Percentiles rank a stretch among this genome's conserved stretches.
Evolutionary conservation across 2,329 filamentous ascomycete species (phyloP).

Genomic region (Sphaceloma murrayae): DNA sequence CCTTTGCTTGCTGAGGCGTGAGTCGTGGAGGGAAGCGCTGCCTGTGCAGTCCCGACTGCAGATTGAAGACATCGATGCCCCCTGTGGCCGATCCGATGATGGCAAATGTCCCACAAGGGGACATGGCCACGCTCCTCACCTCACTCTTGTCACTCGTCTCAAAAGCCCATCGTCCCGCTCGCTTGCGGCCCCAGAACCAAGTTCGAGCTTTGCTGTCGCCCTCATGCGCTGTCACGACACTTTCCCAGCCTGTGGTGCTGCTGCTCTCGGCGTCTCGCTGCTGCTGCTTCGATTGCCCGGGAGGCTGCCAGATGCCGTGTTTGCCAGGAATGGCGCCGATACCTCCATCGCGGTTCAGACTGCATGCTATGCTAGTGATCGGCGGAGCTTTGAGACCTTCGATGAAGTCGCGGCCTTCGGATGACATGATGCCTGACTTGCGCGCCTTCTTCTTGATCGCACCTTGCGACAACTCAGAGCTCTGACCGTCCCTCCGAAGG

Average conservation of each 20-base stretch:
- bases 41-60: slow-evolving; percentile 83
- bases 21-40: slow-evolving; percentile 76
- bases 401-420: slow-evolving; percentile 25
- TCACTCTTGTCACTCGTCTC: slow-evolving; percentile 74
- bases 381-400: slow-evolving; percentile 78
- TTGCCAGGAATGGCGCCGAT: slow-evolving; percentile 76
- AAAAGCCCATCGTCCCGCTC: slow-evolving; percentile 86
- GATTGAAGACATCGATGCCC: slow-evolving; percentile 87
- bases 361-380: slow-evolving; percentile 84
- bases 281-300: slow-evolving; percentile 42
- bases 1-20: slow-evolving; percentile 67
- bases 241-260: slow-evolving; percentile 88
- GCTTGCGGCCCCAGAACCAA: slow-evolving; percentile 96
- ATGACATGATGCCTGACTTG: slow-evolving; percentile 62
- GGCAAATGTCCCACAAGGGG: slow-evolving; percentile 87
- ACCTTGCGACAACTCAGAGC: slow-evolving; percentile 85
- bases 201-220: slow-evolving; percentile 77
- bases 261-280: slow-evolving; percentile 61
- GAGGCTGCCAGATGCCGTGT: slow-evolving; percentile 75
- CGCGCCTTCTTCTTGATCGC: slow-evolving; percentile 80
- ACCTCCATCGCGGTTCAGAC: slow-evolving; percentile 86
- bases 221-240: slow-evolving; percentile 84
- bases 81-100: slow-evolving; percentile 76
- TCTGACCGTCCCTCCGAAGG: slow-evolving; percentile 86
- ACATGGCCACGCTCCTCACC: slow-evolving; percentile 77